A percentile compares a stretch with the other conserved stretches of the same genome.
phyloP scores from a whole-genome alignment of 2,329 filamentous ascomycete species.

The Metarhizium robertsii region DNA sequence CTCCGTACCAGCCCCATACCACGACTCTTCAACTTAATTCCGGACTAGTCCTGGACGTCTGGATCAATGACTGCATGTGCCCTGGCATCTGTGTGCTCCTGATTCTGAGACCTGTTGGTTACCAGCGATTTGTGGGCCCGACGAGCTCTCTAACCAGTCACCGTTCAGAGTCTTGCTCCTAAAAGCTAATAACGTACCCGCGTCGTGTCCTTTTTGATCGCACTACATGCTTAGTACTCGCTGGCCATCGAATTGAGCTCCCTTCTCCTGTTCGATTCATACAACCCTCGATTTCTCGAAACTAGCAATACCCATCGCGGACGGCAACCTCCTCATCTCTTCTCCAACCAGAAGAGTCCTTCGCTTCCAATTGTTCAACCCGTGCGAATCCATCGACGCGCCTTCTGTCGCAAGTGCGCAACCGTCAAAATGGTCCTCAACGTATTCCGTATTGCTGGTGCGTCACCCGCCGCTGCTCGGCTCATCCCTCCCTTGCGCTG shows the following conservation, averaged over 20 bases:
- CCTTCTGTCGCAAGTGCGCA: neutral
- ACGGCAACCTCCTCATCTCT: neutral
- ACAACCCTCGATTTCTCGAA: neutral
- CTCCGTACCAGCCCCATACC: no score
- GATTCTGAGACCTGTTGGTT: no score
- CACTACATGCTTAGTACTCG: neutral
- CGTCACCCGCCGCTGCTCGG: constrained; percentile 12
- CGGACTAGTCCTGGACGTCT: no score
- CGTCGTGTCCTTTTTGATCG: constrained; percentile 9
- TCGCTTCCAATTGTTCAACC: neutral
- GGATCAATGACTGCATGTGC: no score
- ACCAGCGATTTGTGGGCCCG: neutral
- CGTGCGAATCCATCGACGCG: neutral
- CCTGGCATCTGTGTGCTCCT: no score
- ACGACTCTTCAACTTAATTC: no score
- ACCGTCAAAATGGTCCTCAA: constrained; percentile 39
- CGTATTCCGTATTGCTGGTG: constrained; percentile 49
- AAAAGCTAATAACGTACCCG: neutral
- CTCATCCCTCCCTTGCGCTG: neutral
- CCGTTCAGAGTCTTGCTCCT: neutral
- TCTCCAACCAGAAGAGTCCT: neutral
- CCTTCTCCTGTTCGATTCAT: neutral
- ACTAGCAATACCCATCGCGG: neutral
- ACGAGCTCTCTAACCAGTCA: neutral
- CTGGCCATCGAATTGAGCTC: neutral